Base-by-base conservation (phyloP, 768 basidiomycete genomes). In the Lactifluus piperatus region DNA sequence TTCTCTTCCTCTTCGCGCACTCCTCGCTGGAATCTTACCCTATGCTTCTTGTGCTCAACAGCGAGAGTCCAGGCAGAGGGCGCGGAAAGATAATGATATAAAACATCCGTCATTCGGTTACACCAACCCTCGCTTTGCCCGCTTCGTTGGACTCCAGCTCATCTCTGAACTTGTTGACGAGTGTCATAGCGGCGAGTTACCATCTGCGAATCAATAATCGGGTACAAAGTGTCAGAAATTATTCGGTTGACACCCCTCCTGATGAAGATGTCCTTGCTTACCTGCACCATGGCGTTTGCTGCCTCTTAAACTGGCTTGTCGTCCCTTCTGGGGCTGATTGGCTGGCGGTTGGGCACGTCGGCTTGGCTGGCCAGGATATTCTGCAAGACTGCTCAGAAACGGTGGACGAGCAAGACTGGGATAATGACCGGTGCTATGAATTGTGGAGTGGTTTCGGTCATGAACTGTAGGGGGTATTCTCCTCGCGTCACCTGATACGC, bases 11-110 rank as follows among this genome's bases (percentile, higher is more conserved):
- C 13, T 34, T 56, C 27, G 29, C 39, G 11, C 48, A n/a, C 48
- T 34, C 55, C 55, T 57, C 56, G 48, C 56, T 57, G 48, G 43
- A 48, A 43, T 43, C 39, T 50, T 43, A 39, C 43, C 32, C 32
- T 36, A 22, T 45, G 41, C 43, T 57, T 36, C 39, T 39, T 34
- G n/a, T 9, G 20, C 8, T 32, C 24, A 20, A 26, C 18, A 13
- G n/a, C 6, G n/a, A 22, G 49, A 51, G 22, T 41, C 43, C 3
- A 34, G 49, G 9, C 41, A 49, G 41, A 43, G 34, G 16, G 41
- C 34, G 30, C 48, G 51, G 56, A 51, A 32, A 49, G 50, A 36
- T 26, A 5, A 11, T 16, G 47, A 8, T 29, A 30, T 39, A 18
- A 30, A 30, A 20, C 24, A 11, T 13, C 16, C 2, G 44, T 51